Base-by-base conservation (phyloP, 805 yeast species). In the Kodamaea nitidulidarum region DNA sequence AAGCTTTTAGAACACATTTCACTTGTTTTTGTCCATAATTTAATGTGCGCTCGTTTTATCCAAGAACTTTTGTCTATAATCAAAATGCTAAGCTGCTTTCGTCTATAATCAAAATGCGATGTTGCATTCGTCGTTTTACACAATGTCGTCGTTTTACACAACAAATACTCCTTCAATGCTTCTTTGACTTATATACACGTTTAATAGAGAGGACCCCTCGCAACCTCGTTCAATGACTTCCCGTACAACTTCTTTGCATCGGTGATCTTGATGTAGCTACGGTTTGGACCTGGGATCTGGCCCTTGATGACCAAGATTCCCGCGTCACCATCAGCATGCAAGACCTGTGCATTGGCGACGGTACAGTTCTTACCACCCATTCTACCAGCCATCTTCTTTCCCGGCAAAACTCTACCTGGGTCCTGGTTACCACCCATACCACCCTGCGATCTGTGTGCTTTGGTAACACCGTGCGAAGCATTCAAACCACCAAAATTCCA, bases 351-450 rank as follows among this genome's bases (percentile, higher is more conserved):
- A 60, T 88, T 90, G 59, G 80, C 84, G 17, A 80, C 76, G 3
- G 98, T 91, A 45, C 77, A 75, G 50, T 70, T 71, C 40, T 76
- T 72, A 45, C 78, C 81, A 49, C 98, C 98, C 93, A 90, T 83
- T 62, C 86, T 85, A 48, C 98, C 98, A 26, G 98, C 95, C 98
- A 93, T 91, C 66, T 88, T 91, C 69, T 87, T 90, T 16, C 97
- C 98, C 11, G 97, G 98, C 46, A 88, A 70, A 38, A 88, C 87
- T 70, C 98, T 84, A 55, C 96, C 97, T 10, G 98, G 98, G 46
- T 87, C 84, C 49, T 93, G 95, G 56, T 86, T 85, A 61, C 83
- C 88, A 78, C 98, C 98, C 53, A 84, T 88, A 22, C 97, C 90
- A 76, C 98, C 98, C 54, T 95, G 95, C 42, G 88, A 81, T 75